Conservation (phyloP, 2,329 filamentous ascomycete species). For the Xylariaceae sp. region DNA sequence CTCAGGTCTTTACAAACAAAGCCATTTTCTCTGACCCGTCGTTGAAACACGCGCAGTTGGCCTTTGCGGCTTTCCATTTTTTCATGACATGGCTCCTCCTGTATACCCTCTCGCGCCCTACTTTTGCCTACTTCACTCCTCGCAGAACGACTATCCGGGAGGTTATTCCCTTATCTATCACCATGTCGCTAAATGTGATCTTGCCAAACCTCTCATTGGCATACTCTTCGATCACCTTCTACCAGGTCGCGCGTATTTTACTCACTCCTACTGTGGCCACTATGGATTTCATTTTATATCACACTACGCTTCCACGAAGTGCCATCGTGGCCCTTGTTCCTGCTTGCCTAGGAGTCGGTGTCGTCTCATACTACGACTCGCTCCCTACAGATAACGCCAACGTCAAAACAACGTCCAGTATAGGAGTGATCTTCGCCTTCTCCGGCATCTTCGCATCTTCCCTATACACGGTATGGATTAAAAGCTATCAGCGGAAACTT, state of each 20-base stretch:
- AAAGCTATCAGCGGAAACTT: conserved; percentile 60
- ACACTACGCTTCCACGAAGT: conserved; percentile 49
- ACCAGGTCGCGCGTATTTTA: conserved; percentile 64
- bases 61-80: conserved; percentile 67
- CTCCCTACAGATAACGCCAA: conserved; percentile 43
- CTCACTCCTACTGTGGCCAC: conserved; percentile 61
- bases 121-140: conserved; percentile 55
- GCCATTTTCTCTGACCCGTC: conserved; percentile 62
- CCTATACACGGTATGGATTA: conserved; percentile 66
- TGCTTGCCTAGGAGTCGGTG: conserved; percentile 59
- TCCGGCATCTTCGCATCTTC: conserved; percentile 60
- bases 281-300: conserved; percentile 61
- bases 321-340: conserved; percentile 55
- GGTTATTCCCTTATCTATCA: conserved; percentile 60
- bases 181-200: conserved; percentile 67
- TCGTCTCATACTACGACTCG: conserved; percentile 67
- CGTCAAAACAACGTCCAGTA: conserved; percentile 51
- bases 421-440: conserved; percentile 63
- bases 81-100: conserved; percentile 61
- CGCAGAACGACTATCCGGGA: conserved; percentile 51
- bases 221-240: conserved; percentile 65
- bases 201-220: conserved; percentile 64
- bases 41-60: conserved; percentile 58
- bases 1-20: conserved; percentile 67
- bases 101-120: conserved; percentile 56